Percentiles rank a stretch among this genome's conserved stretches.
These are phyloP conservation scores for Penicillium coffeae DNA, from an alignment of 495 filamentous ascomycete species.

Conservation along the genomic window DNA sequence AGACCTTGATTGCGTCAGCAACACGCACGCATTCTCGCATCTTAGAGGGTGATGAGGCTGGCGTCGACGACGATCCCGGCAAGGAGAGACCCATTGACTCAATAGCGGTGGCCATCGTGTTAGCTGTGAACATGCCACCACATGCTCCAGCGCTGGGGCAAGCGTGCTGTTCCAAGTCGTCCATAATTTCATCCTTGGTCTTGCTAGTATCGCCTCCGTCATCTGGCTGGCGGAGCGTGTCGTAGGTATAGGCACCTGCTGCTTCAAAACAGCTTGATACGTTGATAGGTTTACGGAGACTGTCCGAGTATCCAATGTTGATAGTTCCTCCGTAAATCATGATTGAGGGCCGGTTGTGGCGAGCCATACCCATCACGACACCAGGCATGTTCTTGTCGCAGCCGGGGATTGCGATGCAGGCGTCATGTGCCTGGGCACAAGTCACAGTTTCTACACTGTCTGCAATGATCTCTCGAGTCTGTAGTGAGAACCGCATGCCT, in stretches of 20 bases:
- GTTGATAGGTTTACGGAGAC: slow-evolving; percentile 79
- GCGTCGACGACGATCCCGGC: slow-evolving; percentile 86
- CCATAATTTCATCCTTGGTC: slow-evolving; percentile 74
- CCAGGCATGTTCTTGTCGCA: slow-evolving; percentile 99
- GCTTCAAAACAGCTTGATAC: slow-evolving; percentile 90
- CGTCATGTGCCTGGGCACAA: slow-evolving; percentile 84
- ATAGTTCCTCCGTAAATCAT: slow-evolving; percentile 93
- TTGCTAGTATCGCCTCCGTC: slow-evolving; percentile 54
- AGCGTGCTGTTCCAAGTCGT: slow-evolving; percentile 78
- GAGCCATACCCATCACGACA: slow-evolving; percentile 73
- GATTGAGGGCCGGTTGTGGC: slow-evolving; percentile 84
- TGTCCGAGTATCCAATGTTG: slow-evolving; percentile 73
- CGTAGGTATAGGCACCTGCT: slow-evolving; percentile 79
- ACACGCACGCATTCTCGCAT: slow-evolving; percentile 86
- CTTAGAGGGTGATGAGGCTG: slow-evolving; percentile 84
- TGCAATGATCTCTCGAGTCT: slow-evolving; percentile 91
- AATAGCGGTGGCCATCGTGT: slow-evolving; percentile 95
- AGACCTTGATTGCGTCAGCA: slow-evolving; percentile 78
- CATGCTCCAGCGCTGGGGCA: slow-evolving; percentile 94
- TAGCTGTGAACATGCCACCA: slow-evolving; percentile 96
- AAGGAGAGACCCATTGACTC: slow-evolving; percentile 92
- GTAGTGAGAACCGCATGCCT: slow-evolving; percentile 98
- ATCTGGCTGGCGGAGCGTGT: slow-evolving; percentile 56
- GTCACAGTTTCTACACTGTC: slow-evolving; percentile 93
- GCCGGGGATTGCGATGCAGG: slow-evolving; percentile 90